Base-by-base conservation (phyloP, 2,329 filamentous ascomycete species). In the Leptographium lundbergii region DNA sequence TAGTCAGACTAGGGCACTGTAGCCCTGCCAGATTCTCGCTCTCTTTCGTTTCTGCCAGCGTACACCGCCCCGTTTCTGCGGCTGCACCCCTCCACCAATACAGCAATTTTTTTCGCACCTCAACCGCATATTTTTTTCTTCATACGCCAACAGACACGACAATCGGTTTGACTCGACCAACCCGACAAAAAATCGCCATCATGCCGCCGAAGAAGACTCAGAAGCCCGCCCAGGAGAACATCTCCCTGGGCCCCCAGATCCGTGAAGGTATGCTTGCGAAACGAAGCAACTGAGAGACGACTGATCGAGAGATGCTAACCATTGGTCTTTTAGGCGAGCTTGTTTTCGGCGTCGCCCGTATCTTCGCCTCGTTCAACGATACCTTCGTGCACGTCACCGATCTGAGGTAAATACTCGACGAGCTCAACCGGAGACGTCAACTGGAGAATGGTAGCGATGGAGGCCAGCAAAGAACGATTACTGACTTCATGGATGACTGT, bases 311-410 rank as follows among this genome's bases (percentile, higher is more conserved):
- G 2, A 47, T 47, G 14, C 54, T 56, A 17, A 56, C 7, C 24
- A 25, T 24, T 63, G 62, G 56, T 27, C 4, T 24, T 63, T 66
- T n/a, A 92, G 91, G 91, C 80, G 90, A 95, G 81, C 89, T 95
- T 77, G 91, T 96, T 77, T 96, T 96, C 77, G 91, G 91, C 77
- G 91, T 96, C 80, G 91, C 91, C 75, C 89, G 91, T 77, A 96
- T 96, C 82, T 94, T 96, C 79, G 91, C 91, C 72, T 95, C 89
- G 67, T 91, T 91, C 84, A 91, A 91, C 80, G 88, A 91, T 73
- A 91, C 87, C 75, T 91, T 91, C 81, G 94, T 99, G 75, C 94
- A 99, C 82, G 90, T 99, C 75, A 99, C 94, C 82, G 94, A 97
- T 95, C 90, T 99, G 77, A 86, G 81, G 87, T 91, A 78, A 56